phyloP scores from a whole-genome alignment of 1,284 basidiomycete species.

The Leucoagaricus sp. region DNA sequence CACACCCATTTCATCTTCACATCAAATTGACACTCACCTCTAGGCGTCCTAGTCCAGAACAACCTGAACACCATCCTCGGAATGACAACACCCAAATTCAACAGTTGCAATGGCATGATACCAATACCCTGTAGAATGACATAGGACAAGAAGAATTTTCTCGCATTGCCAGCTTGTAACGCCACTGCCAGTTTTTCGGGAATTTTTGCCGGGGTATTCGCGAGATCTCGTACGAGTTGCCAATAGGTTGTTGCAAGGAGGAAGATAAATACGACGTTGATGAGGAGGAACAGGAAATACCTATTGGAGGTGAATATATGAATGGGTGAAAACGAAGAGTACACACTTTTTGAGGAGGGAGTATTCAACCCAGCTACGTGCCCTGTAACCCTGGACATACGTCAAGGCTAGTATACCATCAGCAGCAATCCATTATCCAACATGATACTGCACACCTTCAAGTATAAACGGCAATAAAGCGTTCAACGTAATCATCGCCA shows the following conservation, averaged over 20 bases:
- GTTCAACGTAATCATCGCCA: slow-evolving; percentile 91
- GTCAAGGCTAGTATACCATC: slow-evolving; percentile 61
- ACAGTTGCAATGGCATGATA: slow-evolving; percentile 92
- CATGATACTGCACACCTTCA: slow-evolving; percentile 63
- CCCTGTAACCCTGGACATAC: slow-evolving; percentile 86
- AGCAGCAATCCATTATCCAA: background rate
- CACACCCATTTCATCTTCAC: background rate
- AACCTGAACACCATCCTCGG: slow-evolving; percentile 71
- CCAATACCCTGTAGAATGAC: slow-evolving; percentile 94
- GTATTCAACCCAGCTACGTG: slow-evolving; percentile 92
- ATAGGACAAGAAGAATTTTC: slow-evolving; percentile 95
- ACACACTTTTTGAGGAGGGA: slow-evolving; percentile 88
- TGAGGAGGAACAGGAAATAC: slow-evolving; percentile 92
- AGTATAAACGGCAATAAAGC: slow-evolving; percentile 87
- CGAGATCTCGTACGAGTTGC: slow-evolving; percentile 85
- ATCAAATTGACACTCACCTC: slow-evolving; percentile 54
- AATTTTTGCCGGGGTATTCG: slow-evolving; percentile 85
- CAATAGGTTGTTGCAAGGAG: slow-evolving; percentile 88
- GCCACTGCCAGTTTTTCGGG: slow-evolving; percentile 88
- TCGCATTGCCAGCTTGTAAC: slow-evolving; percentile 72
- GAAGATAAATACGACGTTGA: slow-evolving; percentile 97
- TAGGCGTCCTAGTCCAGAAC: slow-evolving; percentile 81
- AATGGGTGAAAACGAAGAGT: background rate
- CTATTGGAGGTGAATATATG: slow-evolving; percentile 38
- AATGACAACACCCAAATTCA: slow-evolving; percentile 86